Evolutionary conservation across 345 rosid species (phyloP), one percentile per base, ranked within the genome.

Genomic region (Lumnitzera racemosa): DNA sequence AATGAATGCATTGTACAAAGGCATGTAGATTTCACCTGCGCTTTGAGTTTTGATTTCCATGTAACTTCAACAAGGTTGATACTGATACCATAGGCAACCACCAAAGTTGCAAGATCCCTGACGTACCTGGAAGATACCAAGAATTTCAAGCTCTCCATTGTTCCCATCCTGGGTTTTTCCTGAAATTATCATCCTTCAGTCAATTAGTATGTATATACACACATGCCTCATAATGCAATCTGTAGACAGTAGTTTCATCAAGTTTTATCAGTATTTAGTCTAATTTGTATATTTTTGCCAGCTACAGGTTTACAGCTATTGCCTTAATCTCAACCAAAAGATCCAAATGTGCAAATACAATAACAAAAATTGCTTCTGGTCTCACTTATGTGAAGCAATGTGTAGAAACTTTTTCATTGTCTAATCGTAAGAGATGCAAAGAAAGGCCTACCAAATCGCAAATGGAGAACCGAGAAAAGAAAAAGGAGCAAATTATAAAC

Each of bases 41-140:
- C 98, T 78, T 92, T 92, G 67, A 92, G 96, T 77, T 92, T 92
- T 31, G 98, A 92, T 74, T 92, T 92, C 98, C 98, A 92, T 47
- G 98, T 92, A 72, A 89, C 96, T 72, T 92, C 98, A 41, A 92
- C 98, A 27, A 92, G 96, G 74, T 92, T 92, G 75, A 89, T 92
- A 76, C 98, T 92, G 55, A 92, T 92, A 68, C 98, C 98, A 59
- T 92, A 92, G 5, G 98, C 98, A 65, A 92, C 96, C 72, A 92
- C 98, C 82, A 92, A 77, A 65, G 91, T 87, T 46, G 98, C 98
- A 57, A 89, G 94, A 76, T 92, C 88, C 76, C 98, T 81, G 47
- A 92, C 87, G 73, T 92, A 92, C 56, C 67, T 86, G 56, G 96
- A 87, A 57, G 98, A 89, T 31, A 83, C 84, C 81, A 92, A 81